These are phyloP conservation scores for Sugiyamaella smithiae DNA, from an alignment of 805 yeast species.

Conservation along the genomic window DNA sequence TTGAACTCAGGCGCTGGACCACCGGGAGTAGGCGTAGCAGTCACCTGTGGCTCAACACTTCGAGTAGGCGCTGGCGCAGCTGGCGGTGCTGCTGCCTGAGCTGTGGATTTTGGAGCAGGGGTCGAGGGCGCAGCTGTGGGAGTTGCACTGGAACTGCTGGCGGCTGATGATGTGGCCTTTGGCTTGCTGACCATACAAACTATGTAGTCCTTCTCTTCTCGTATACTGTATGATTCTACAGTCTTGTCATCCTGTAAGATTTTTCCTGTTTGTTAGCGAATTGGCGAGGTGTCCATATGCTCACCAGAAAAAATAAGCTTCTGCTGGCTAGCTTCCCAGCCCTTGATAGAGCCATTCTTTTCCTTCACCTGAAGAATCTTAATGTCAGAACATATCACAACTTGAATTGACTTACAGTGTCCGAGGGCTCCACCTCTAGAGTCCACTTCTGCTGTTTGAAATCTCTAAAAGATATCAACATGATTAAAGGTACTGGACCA, in stretches of 20 bases:
- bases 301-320: constrained; percentile 85
- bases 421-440: constrained; percentile 67
- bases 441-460: constrained; percentile 88
- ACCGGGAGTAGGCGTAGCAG: constrained; percentile 23
- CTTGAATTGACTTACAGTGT: constrained; percentile 51
- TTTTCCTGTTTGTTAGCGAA: constrained; percentile 46
- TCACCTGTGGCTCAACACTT: constrained; percentile 23
- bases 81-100: constrained; percentile 28
- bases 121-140: constrained; percentile 17
- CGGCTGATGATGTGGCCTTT: constrained; percentile 27
- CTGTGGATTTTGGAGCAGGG: constrained; percentile 17
- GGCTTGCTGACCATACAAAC: constrained; percentile 82
- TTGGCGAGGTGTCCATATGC: no score
- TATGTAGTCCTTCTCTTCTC: constrained; percentile 78
- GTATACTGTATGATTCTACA: constrained; percentile 67
- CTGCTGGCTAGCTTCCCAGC: constrained; percentile 67
- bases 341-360: constrained; percentile 63
- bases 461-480: constrained; percentile 85
- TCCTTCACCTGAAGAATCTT: constrained; percentile 23
- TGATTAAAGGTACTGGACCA: constrained; percentile 36
- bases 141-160: constrained; percentile 26
- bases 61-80: constrained; percentile 28
- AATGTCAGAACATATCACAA: neutral
- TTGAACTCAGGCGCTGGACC: constrained; percentile 27
- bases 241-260: constrained; percentile 82